Evolutionary conservation across 805 yeast species (phyloP).

Genomic region (Kuraishia piskuri): DNA sequence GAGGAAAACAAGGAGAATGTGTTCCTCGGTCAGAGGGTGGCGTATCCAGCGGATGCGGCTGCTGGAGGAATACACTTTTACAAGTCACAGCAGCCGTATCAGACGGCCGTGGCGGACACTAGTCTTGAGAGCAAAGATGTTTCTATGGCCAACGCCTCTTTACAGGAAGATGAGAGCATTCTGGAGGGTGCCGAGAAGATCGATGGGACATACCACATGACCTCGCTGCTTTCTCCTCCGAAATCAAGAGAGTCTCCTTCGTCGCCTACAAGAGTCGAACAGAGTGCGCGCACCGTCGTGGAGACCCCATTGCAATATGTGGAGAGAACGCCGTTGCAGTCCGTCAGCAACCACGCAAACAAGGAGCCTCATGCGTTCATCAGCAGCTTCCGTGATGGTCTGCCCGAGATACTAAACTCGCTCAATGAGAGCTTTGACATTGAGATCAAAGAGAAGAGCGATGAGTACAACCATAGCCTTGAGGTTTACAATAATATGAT

Average conservation of each 20-base stretch:
- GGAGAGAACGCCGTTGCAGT: neutral
- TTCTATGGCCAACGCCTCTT: neutral
- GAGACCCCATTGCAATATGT: neutral
- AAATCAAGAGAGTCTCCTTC: neutral
- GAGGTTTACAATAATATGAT: neutral
- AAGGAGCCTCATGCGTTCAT: neutral
- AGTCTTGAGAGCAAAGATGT: neutral
- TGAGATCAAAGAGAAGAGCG: conserved; percentile 6
- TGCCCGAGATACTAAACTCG: conserved; percentile 1
- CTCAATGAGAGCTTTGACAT: conserved; percentile 3
- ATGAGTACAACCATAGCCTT: neutral
- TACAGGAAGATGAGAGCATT: neutral
- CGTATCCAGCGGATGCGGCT: neutral
- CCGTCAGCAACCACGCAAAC: neutral
- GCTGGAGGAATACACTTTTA: neutral
- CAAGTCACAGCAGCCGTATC: neutral
- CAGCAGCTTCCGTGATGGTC: neutral
- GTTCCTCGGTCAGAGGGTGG: neutral
- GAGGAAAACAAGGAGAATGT: conserved; percentile 1
- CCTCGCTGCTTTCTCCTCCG: neutral
- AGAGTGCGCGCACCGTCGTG: neutral
- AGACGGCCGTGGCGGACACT: neutral
- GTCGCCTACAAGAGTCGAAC: neutral
- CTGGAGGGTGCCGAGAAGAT: neutral
- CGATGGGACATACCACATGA: neutral